A percentile compares a stretch with the other conserved stretches of the same genome.
Evolutionary conservation across 129 eudicot species (phyloP).

Genomic region (Erigeron canadensis): DNA sequence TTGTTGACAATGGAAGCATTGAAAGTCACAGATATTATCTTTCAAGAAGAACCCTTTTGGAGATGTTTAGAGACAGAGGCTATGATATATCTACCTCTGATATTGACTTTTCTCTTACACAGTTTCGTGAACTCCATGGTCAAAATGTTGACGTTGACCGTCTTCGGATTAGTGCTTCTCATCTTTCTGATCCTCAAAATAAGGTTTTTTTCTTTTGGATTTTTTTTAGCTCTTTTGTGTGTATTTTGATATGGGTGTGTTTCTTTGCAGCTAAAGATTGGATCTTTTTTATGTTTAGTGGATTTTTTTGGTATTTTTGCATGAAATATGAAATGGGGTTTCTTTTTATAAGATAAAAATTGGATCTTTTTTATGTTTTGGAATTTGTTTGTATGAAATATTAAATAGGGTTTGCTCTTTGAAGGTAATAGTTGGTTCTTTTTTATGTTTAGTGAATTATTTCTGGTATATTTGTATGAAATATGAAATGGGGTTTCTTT

Average conservation of each 20-base stretch:
- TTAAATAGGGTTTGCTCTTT: not conserved
- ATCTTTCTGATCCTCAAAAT: slow-evolving; percentile 43
- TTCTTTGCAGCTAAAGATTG: not conserved
- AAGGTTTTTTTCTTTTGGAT: slow-evolving; percentile 36
- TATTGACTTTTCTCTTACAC: slow-evolving; percentile 52
- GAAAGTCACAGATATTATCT: slow-evolving; percentile 85
- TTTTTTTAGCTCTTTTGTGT: not conserved
- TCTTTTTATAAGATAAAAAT: not conserved
- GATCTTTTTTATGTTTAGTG: not conserved
- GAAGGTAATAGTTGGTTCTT: not conserved
- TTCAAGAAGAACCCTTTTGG: slow-evolving; percentile 68
- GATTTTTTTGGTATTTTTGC: not conserved
- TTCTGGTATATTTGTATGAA: not conserved
- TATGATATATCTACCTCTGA: slow-evolving; percentile 58
- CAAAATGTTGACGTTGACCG: slow-evolving; percentile 58
- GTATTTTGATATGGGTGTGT: not conserved
- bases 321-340: not conserved
- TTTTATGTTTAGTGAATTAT: not conserved
- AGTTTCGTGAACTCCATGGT: slow-evolving; percentile 64
- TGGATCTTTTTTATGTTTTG: not conserved
- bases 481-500: not conserved
- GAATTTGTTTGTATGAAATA: not conserved
- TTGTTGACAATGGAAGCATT: slow-evolving; percentile 51
- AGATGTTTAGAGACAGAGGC: slow-evolving; percentile 89
- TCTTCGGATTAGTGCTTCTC: slow-evolving; percentile 64